Base-by-base conservation (phyloP, 192 early-diverging fungal species). In the Linnemannia schmuckeri region DNA sequence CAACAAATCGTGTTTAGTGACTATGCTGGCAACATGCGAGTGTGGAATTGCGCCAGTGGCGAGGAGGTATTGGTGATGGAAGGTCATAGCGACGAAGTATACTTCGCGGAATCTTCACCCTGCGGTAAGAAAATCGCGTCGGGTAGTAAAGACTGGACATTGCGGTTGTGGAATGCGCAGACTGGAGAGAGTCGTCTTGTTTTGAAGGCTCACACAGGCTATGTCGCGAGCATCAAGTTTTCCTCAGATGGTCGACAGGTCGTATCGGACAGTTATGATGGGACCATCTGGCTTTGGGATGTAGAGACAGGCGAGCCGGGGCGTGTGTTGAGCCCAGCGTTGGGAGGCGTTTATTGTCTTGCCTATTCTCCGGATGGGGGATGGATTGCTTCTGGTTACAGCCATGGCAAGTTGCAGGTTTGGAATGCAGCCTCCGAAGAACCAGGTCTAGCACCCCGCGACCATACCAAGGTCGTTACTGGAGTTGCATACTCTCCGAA, bases 211-310 rank as follows among this genome's bases (percentile, higher is more conserved):
- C 75, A 76, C n/a, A 55, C n/a, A n/a, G n/a, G n/a, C n/a, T n/a
- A n/a, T n/a, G 75, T 61, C 20, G 33, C 1, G 27, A n/a, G 37
- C 24, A 10, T 66, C 33, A 55, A 1, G 57, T 76, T 61, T 22
- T 76, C 75, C n/a, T 57, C 30, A 10, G 55, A 40, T 40, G 75
- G 75, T 0, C 22, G 8, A 3, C 55, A 55, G 38, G 10, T 76
- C 10, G 75, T n/a, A 2, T 76, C 75, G 0, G 75, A 35, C 6
- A n/a, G 55, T 42, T 6, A 10, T 4, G 75, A 76, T 15, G 42
- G 18, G 30, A 76, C 55, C 6, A 55, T 76, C 17, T 57, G 75
- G 37, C 22, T 76, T n/a, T 76, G 75, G 75, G 22, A 24, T 38
- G 0, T 18, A 46, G 22, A 57, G 24, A n/a, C 55, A 24, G 55